These are phyloP conservation scores for Rubia tinctorum DNA, from an alignment of 305 asterid genomes.

Conservation along the genomic window DNA sequence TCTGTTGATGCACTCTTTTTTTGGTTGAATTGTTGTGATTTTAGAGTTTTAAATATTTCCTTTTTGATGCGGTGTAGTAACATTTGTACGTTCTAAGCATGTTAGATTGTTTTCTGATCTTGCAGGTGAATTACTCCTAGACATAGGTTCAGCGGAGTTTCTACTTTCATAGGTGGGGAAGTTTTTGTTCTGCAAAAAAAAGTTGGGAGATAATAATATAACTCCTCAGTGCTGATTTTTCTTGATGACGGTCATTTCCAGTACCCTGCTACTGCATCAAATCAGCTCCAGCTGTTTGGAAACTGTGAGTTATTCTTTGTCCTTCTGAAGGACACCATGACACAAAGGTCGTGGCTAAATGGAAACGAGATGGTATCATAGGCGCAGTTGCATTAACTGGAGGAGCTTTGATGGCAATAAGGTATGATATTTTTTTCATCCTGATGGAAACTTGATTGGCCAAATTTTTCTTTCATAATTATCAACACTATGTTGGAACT, in stretches of 20 bases:
- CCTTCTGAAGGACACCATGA: conserved; percentile 2
- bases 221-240: conserved; percentile 43
- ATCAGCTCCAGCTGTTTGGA: conserved; percentile 65
- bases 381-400: too few species aligned
- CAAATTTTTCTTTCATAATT: background rate
- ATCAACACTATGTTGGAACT: background rate
- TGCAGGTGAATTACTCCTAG: conserved; percentile 18
- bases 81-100: background rate
- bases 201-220: conserved; percentile 63
- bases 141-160: background rate
- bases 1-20: background rate
- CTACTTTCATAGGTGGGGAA: background rate
- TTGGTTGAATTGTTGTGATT: background rate
- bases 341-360: conserved; percentile 48
- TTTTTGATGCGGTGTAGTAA: background rate
- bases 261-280: conserved; percentile 48
- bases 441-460: background rate
- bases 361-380: conserved; percentile 94
- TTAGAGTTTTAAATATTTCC: background rate
- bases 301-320: conserved; percentile 48
- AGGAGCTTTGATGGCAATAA: conserved; percentile 52
- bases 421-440: conserved; percentile 36
- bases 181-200: conserved; percentile 21
- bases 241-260: conserved; percentile 42
- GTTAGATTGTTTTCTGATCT: background rate